phyloP scores from a whole-genome alignment of 345 rosid species.

The Eucalyptus curtisii region DNA sequence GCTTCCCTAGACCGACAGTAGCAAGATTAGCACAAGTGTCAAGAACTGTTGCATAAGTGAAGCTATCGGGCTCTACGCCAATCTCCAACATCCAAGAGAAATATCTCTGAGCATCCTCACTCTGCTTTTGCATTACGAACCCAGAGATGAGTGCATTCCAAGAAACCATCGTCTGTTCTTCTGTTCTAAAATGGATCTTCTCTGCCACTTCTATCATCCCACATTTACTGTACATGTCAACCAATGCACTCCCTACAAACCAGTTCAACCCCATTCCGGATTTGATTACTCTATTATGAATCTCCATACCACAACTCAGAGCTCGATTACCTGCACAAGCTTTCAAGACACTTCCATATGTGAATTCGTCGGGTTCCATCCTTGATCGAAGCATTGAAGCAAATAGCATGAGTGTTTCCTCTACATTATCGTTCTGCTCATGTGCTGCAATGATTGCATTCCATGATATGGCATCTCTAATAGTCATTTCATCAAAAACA shows the following conservation, averaged over 20 bases:
- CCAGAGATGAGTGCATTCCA: constrained; percentile 88
- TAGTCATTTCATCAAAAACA: constrained; percentile 61
- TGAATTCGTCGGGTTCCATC: constrained; percentile 79
- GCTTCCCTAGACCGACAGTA: constrained; percentile 67
- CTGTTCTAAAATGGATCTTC: constrained; percentile 48
- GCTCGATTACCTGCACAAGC: constrained; percentile 56
- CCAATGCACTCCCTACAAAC: constrained; percentile 69
- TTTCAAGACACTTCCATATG: constrained; percentile 88
- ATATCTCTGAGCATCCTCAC: constrained; percentile 69
- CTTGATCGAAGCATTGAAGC: constrained; percentile 50
- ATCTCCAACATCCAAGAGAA: constrained; percentile 58
- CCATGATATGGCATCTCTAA: constrained; percentile 84
- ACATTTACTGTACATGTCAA: constrained; percentile 89
- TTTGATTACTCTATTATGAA: constrained; percentile 62
- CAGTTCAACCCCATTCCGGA: constrained; percentile 52
- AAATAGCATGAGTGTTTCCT: constrained; percentile 44
- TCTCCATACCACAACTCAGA: constrained; percentile 53
- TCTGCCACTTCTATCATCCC: constrained; percentile 60
- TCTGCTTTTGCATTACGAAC: constrained; percentile 45
- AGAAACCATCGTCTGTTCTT: constrained; percentile 39
- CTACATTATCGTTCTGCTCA: constrained; percentile 62
- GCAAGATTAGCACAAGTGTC: constrained; percentile 87
- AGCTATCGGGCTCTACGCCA: constrained; percentile 59
- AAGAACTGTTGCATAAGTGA: constrained; percentile 80
- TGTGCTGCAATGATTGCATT: constrained; percentile 81